phyloP scores from a whole-genome alignment of 139 green algal genomes.

The Edaphochlamys debaryana region DNA sequence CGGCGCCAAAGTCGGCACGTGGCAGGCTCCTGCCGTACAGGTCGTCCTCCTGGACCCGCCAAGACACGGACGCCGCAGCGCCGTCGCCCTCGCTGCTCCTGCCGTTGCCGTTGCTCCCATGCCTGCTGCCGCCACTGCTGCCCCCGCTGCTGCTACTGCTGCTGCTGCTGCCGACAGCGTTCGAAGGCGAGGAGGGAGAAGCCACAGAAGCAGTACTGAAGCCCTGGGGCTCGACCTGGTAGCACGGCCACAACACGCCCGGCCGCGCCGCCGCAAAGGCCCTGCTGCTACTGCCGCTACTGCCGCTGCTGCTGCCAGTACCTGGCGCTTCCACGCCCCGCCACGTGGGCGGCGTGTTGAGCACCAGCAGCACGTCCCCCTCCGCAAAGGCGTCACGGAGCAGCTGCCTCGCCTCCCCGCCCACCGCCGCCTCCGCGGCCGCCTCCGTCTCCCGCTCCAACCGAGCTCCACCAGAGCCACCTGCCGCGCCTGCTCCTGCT shows the following conservation, averaged over 20 bases:
- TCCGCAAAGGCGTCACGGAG: constrained; percentile 46
- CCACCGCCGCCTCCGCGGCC: background rate
- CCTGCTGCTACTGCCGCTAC: background rate
- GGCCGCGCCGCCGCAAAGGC: constrained; percentile 32
- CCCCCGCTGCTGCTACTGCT: constrained; percentile 14
- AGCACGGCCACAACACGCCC: constrained; percentile 45
- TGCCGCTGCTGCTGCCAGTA: background rate
- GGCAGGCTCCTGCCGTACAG: constrained; percentile 46
- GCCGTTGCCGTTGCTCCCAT: background rate
- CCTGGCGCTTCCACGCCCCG: background rate
- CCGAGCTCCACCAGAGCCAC: background rate
- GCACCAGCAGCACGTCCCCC: constrained; percentile 37
- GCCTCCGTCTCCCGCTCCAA: background rate
- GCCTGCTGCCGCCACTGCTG: background rate
- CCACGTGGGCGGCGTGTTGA: constrained; percentile 46
- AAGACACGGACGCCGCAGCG: background rate
- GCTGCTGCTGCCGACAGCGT: background rate
- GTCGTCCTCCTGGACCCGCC: constrained; percentile 1
- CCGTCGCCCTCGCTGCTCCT: background rate
- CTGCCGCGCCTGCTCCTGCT: background rate
- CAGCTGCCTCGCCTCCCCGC: background rate
- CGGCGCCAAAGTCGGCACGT: background rate
- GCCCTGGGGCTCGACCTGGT: constrained; percentile 17
- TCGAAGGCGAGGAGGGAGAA: too few species aligned
- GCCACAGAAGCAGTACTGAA: too few species aligned